Conservation (phyloP, 1,284 basidiomycete species). For the Pholiota adiposa region DNA sequence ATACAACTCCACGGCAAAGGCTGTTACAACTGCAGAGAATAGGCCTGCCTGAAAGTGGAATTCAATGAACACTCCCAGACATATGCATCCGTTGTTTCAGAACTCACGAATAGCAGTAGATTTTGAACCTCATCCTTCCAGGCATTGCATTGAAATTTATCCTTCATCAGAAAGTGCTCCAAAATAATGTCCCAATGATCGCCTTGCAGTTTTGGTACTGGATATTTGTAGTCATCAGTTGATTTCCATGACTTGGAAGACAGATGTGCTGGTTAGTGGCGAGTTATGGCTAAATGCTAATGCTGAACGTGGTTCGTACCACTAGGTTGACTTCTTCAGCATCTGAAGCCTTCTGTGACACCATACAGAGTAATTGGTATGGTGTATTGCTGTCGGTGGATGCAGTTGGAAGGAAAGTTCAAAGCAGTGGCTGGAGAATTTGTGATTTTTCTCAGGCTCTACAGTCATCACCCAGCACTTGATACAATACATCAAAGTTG, state of each 20-base stretch:
- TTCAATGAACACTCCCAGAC: no score
- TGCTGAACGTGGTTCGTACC: background rate
- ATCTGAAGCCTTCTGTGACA: no score
- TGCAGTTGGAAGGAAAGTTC: no score
- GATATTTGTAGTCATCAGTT: constrained; percentile 19
- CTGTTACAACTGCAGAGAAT: constrained; percentile 29
- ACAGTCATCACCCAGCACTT: no score
- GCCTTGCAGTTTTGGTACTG: constrained; percentile 18
- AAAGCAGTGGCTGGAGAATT: no score
- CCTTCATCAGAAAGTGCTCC: constrained; percentile 18
- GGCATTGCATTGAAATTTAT: constrained; percentile 21
- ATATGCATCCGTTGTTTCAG: no score
- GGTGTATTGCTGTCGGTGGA: no score
- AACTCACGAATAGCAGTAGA: constrained; percentile 26
- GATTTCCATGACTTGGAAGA: constrained; percentile 14
- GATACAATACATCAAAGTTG: no score
- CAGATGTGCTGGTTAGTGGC: background rate
- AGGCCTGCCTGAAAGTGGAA: constrained; percentile 20
- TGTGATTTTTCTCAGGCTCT: no score
- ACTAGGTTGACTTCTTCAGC: background rate
- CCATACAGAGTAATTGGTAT: no score
- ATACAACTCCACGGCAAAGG: constrained; percentile 25
- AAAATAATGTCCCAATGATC: constrained; percentile 25
- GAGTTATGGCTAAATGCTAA: background rate
- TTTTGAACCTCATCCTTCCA: constrained; percentile 31